A percentile compares a stretch with the other conserved stretches of the same genome.
Evolutionary conservation across 2,329 filamentous ascomycete genomes (phyloP).

Genomic region (Fusarium sp.): DNA sequence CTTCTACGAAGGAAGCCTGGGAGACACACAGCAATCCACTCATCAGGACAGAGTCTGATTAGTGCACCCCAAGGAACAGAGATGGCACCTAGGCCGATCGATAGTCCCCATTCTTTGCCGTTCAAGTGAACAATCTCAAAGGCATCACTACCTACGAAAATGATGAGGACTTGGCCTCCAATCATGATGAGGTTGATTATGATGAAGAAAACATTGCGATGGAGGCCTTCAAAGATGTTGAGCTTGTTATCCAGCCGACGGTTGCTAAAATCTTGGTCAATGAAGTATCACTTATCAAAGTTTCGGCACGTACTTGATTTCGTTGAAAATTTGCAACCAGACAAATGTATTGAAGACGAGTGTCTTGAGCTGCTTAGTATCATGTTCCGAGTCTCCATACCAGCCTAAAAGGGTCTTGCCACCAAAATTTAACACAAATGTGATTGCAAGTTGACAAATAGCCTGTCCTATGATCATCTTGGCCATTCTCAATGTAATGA

Average conservation of each 20-base stretch:
- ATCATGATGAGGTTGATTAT: conserved; percentile 84
- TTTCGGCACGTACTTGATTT: conserved; percentile 60
- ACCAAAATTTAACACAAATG: conserved; percentile 69
- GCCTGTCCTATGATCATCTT: conserved; percentile 72
- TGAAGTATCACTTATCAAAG: conserved; percentile 64
- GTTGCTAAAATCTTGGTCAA: conserved; percentile 66
- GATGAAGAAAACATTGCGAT: conserved; percentile 83
- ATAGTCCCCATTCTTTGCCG: conserved; percentile 83
- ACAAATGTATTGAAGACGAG: conserved; percentile 77
- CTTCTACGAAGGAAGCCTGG: conserved; percentile 43
- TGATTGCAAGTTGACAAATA: conserved; percentile 67
- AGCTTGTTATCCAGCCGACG: conserved; percentile 82
- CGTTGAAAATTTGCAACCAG: conserved; percentile 78
- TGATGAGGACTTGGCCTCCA: conserved; percentile 83
- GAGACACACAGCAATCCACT: conserved; percentile 48
- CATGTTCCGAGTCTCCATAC: conserved; percentile 45
- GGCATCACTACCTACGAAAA: conserved; percentile 80
- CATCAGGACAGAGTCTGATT: conserved; percentile 79
- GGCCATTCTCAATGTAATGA: conserved; percentile 76
- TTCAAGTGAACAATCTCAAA: conserved; percentile 73
- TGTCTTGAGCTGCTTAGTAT: conserved; percentile 58
- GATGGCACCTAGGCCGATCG: conserved; percentile 77
- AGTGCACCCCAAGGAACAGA: conserved; percentile 79
- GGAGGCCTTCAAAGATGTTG: conserved; percentile 87
- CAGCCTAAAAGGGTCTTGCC: conserved; percentile 62